Base-by-base conservation (phyloP, 768 basidiomycete genomes). In the Mycena leptocephala region DNA sequence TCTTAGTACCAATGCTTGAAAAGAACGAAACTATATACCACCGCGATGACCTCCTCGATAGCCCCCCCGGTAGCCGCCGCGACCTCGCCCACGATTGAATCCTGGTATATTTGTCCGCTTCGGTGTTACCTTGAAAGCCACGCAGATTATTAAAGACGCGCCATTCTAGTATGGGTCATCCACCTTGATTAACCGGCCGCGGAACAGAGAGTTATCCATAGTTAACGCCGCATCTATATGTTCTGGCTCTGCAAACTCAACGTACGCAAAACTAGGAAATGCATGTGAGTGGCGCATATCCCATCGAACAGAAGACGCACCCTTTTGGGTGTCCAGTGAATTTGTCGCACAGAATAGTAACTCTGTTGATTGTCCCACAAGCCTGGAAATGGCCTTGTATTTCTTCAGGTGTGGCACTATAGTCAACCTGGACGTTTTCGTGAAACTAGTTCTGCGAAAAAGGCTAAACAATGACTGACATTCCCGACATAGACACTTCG, bases 311-410 rank as follows among this genome's bases (percentile, higher is more conserved):
- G 4, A 43, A 61, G 46, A 78, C 82, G 64, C 78, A 97, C 97
- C 98, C 98, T 92, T 99, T 99, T 59, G 98, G 98, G 87, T 99
- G 97, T 61, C 98, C 98, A 28, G 98, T 99, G 86, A 98, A 99
- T 88, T 99, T 99, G 91, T 99, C 98, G 85, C 98, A 99, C 33
- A 99, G 93, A 82, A 99, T 99, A 0, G 98, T 99, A 53, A 99
- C 97, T 80, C 98, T 93, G 87, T 99, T 99, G 86, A 99, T 99
- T 20, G 95, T 96, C 8, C 98, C 98, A 82, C 97, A 99, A 20
- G 97, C 94, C 83, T 97, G 95, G 87, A 99, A 99, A 84, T 99
- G 98, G 22, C 90, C 93, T 87, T 99, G 98, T 63, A 99, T 97
- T 84, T 99, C 98, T 86, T 99, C 98, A 22, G 98, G 98, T 20